These are phyloP conservation scores for Petunia axillaris DNA, from an alignment of 257 asterid species.

Conservation along the genomic window DNA sequence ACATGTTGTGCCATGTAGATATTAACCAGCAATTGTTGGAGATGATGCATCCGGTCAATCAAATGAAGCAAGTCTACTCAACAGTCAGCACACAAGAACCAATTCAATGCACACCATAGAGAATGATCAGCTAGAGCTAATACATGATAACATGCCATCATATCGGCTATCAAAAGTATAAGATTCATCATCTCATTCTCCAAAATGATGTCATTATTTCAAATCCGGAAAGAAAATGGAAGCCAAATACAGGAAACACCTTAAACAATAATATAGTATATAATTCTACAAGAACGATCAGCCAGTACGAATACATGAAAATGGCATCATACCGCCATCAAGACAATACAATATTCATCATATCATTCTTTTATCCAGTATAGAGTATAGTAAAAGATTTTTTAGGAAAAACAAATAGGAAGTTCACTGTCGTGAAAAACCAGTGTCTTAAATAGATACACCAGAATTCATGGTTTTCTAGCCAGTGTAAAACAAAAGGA, in stretches of 20 bases:
- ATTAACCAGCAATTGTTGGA: background rate
- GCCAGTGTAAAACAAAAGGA: background rate
- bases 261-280: background rate
- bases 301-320: constrained; percentile 31
- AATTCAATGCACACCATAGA: background rate
- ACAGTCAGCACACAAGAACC: background rate
- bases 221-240: background rate
- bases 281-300: constrained; percentile 14
- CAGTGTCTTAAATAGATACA: background rate
- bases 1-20: background rate
- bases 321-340: constrained; percentile 34
- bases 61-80: constrained; percentile 12
- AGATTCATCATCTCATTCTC: constrained; percentile 39
- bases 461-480: background rate
- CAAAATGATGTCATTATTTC: background rate
- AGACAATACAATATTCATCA: constrained; percentile 21
- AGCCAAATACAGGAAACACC: background rate
- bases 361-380: background rate
- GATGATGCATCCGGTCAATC: background rate
- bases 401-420: background rate
- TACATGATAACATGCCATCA: constrained; percentile 62
- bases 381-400: background rate
- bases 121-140: constrained; percentile 78
- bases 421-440: background rate
- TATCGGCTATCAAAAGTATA: constrained; percentile 42